Evolutionary conservation across 78 protist genomes (phyloP).

Genomic region (Cavenderia fasciculata): DNA sequence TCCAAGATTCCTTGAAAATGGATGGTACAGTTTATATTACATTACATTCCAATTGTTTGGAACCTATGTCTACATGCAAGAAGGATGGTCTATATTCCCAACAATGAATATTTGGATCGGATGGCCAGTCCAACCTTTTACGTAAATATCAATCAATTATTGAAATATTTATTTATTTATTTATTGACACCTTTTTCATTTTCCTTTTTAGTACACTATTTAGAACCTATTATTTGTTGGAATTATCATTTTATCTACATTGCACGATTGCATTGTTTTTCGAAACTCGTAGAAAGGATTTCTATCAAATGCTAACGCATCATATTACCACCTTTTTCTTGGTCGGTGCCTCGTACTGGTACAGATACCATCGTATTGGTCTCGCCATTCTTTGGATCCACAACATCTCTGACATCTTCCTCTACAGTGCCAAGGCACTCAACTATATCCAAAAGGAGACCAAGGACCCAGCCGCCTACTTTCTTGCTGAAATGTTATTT

Average conservation of each 20-base stretch:
- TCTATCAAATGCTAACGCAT: slow-evolving; percentile 72
- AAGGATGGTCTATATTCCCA: slow-evolving; percentile 55
- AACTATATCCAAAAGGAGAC: slow-evolving; percentile 47
- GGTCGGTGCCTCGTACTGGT: slow-evolving; percentile 62
- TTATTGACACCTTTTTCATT: background rate
- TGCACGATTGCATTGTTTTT: slow-evolving; percentile 65
- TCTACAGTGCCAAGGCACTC: slow-evolving; percentile 56
- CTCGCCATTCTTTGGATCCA: slow-evolving; percentile 52
- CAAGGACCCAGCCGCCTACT: background rate
- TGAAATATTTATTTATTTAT: background rate
- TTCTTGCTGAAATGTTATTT: slow-evolving; percentile 7
- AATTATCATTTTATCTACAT: slow-evolving; percentile 61
- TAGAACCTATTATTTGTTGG: slow-evolving; percentile 59
- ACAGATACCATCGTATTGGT: slow-evolving; percentile 75
- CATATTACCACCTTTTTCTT: slow-evolving; percentile 71
- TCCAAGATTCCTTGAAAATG: slow-evolving; percentile 72
- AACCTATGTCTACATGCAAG: slow-evolving; percentile 44
- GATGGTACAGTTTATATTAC: slow-evolving; percentile 74
- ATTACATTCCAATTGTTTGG: slow-evolving; percentile 46
- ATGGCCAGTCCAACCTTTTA: slow-evolving; percentile 73
- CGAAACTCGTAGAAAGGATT: slow-evolving; percentile 74
- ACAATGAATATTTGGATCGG: slow-evolving; percentile 77
- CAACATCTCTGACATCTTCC: slow-evolving; percentile 56
- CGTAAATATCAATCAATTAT: background rate
- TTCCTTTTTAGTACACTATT: slow-evolving; percentile 36